Base-by-base conservation (phyloP, 768 basidiomycete species). In the Psilocybe subaeruginosa region DNA sequence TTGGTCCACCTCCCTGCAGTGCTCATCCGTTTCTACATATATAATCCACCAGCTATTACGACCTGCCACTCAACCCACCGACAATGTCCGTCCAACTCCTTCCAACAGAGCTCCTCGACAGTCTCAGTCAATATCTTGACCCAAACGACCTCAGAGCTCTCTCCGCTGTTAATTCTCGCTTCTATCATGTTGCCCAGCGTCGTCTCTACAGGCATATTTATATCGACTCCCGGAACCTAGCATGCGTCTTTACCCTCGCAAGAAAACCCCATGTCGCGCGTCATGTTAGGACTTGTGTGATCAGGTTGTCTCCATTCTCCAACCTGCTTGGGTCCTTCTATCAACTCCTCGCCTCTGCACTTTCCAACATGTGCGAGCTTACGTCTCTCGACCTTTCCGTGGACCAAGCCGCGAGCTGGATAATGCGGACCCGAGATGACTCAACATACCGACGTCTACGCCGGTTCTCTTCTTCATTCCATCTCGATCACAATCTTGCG, bases 91-190 rank as follows among this genome's bases (percentile, higher is more conserved):
- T 85, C 63, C 64, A 73, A 48, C 65, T 62, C 35, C 78, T 91
- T 52, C 90, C 91, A 54, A 64, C 73, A 48, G 91, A 93, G 68
- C 84, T 92, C 67, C 67, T 89, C 65, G 83, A 86, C 75, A 69
- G 73, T 71, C 72, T 91, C 70, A 75, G 74, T 68, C 45, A 71
- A 65, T 56, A 64, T 69, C 67, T 70, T 23, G 47, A 54, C 49
- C 56, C 64, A 12, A 27, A 59, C 8, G 79, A 82, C 73, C 85
- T 91, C 66, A 73, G 78, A 51, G 70, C 80, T 9, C 77, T 89
- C 64, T 78, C 88, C 1, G 73, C 69, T 17, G 76, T 84, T 6
- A 74, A 64, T 63, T 69, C 80, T 12, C 63, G 70, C 35, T 67
- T 88, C 68, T 74, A 76, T 62, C 75, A 75, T 56, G 72, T 85